Conservation (phyloP, 1,284 basidiomycete genomes). For the Ustilago lituana region DNA sequence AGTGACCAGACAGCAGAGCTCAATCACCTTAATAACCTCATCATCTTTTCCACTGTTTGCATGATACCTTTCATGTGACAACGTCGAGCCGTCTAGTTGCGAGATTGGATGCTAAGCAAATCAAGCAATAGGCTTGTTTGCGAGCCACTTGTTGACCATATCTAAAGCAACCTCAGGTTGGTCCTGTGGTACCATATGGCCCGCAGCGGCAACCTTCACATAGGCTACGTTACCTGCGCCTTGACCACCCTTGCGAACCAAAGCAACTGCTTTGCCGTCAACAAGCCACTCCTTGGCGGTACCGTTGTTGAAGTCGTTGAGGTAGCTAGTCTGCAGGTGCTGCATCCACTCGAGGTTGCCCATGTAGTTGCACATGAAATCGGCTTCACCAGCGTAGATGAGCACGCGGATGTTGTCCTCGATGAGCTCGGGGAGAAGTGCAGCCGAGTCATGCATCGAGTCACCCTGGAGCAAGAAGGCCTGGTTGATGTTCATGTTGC, state of each 20-base stretch:
- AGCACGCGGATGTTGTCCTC: conserved; percentile 79
- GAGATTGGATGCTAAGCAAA: background rate
- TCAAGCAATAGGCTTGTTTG: conserved; percentile 67
- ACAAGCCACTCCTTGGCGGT: conserved; percentile 46
- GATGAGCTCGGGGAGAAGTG: conserved; percentile 78
- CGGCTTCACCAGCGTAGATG: conserved; percentile 85
- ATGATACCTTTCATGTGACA: too few species aligned
- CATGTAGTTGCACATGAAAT: conserved; percentile 72
- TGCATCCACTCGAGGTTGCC: conserved; percentile 64
- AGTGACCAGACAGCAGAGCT: too few species aligned
- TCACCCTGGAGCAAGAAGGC: conserved; percentile 80
- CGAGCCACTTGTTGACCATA: conserved; percentile 73
- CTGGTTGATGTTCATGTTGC: conserved; percentile 72
- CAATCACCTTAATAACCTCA: too few species aligned
- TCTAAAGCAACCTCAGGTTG: conserved; percentile 79
- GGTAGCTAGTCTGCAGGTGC: conserved; percentile 53
- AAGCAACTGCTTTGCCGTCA: conserved; percentile 55
- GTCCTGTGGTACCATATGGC: conserved; percentile 74
- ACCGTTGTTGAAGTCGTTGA: conserved; percentile 55
- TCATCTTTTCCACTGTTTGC: too few species aligned
- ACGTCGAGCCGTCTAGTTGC: too few species aligned
- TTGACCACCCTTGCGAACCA: conserved; percentile 55
- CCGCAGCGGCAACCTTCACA: conserved; percentile 51
- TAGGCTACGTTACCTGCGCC: conserved; percentile 60
- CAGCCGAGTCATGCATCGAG: conserved; percentile 79